Conservation (phyloP, 495 filamentous ascomycete genomes). For the Penicillium tannophilum region DNA sequence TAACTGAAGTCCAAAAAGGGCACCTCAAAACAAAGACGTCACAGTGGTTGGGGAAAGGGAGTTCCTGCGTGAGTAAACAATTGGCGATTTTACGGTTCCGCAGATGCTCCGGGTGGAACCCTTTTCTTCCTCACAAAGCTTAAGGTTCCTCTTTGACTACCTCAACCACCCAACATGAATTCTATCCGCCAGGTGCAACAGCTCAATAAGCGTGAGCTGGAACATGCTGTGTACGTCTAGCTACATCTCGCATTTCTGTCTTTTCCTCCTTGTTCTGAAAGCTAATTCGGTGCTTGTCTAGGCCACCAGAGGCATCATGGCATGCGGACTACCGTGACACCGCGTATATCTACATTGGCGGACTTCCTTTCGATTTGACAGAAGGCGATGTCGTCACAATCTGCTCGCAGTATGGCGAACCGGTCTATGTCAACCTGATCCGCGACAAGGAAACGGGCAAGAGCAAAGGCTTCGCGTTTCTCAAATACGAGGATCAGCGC, state of each 20-base stretch:
- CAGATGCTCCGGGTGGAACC: slow-evolving; percentile 29
- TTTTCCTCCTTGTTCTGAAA: slow-evolving; percentile 4
- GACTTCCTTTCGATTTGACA: slow-evolving; percentile 88
- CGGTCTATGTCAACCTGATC: slow-evolving; percentile 83
- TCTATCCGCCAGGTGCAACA: slow-evolving; percentile 86
- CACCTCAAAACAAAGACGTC: slow-evolving; percentile 8
- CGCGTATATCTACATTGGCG: slow-evolving; percentile 94
- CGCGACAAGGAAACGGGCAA: slow-evolving; percentile 97
- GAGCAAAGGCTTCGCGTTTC: slow-evolving; percentile 87
- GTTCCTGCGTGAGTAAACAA: slow-evolving; percentile 29
- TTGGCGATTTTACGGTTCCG: slow-evolving; percentile 35
- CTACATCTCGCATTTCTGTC: neutral
- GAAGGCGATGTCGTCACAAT: slow-evolving; percentile 97
- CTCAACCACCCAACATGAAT: slow-evolving; percentile 64
- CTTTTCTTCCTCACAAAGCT: slow-evolving; percentile 18
- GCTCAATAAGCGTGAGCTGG: slow-evolving; percentile 94
- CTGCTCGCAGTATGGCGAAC: slow-evolving; percentile 96
- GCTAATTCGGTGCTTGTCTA: slow-evolving; percentile 32
- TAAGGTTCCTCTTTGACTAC: slow-evolving; percentile 13
- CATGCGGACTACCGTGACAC: slow-evolving; percentile 97
- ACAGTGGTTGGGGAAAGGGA: slow-evolving; percentile 20
- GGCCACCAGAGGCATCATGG: slow-evolving; percentile 86
- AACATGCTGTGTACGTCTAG: slow-evolving; percentile 68
- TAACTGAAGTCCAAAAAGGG: neutral
- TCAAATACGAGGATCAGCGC: slow-evolving; percentile 98